Evolutionary conservation across 352 stramenopile species (phyloP), one percentile per base, ranked within the genome.

Genomic region (Aphanomyces astaci): DNA sequence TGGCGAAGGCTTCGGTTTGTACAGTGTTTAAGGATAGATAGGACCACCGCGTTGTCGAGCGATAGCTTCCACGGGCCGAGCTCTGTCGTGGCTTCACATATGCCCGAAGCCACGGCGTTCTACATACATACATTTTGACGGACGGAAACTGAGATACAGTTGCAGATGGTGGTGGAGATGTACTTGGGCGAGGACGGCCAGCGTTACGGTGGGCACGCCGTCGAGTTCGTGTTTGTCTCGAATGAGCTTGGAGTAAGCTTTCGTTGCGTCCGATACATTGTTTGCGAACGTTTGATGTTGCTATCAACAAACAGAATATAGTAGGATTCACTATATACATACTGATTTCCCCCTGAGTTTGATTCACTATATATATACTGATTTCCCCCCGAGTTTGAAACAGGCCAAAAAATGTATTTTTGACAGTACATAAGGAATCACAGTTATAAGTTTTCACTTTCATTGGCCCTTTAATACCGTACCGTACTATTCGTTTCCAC

Each of bases 201-300:
- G 80, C 27, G 97, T 79, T 51, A 89, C 97, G n/a, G 86, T 73
- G 4, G 96, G 96, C 11, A 98, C 80, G 1, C 93, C 95, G 48
- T 94, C 79, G 10, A 99, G 63, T 49, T 98, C 84, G 1, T 71
- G 64, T 36, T 88, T 81, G 70, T 98, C 83, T 0, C 83, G 90
- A 15, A 98, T 75, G 22, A 81, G 81, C 22, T 98, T 76, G 30
- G 86, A 85, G 73, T 96, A 99, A 15, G 82, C 83, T 76, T 99
- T 99, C 25, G 96, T 99, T 0, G 92, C 90, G 74, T 99, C 96
- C 40, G 99, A 81, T 33, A 98, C 78, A 76, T 99, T 99, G 71
- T 98, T 98, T 33, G 82, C 91, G 64, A 99, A 99, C 1, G 24
- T 52, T 9, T 62, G 28, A 67, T 64, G 48, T 36, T 24, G 48